Evolutionary conservation across 2,329 filamentous ascomycete species (phyloP), one percentile per base, ranked within the genome.

Genomic region (Verticillium longisporum): DNA sequence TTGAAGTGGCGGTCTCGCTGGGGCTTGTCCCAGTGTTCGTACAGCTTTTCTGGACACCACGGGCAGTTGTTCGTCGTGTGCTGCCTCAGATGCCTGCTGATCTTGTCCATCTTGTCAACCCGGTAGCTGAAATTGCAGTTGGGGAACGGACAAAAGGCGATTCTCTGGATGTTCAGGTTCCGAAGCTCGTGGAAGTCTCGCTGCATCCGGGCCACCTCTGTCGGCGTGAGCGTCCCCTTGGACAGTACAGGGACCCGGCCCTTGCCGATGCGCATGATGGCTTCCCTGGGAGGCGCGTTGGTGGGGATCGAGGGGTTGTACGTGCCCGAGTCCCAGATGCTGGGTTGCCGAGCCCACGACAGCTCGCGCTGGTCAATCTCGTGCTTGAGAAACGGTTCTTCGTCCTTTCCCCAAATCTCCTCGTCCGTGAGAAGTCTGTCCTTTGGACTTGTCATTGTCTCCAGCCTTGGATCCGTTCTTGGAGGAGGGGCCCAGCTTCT

Each of bases 151-250:
- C 78, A 82, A n/a, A 66, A 67, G 26, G 68, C 63, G 1, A 65
- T 68, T 10, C 78, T 72, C 57, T 71, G 68, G 2, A 79, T 66
- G 1, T 72, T 63, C 41, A 75, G 64, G 45, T 66, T 68, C 32
- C 76, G 74, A 56, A 76, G 66, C 45, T 66, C 64, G 56, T 73
- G 71, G 14, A 75, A 68, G 58, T 74, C 67, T 0, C 66, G 66
- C 57, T 79, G 74, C 1, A 80, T 67, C 4, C 69, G 65, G 2
- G 68, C 70, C 57, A 76, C 70, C 63, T 81, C 78, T 0, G 71
- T 75, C 0, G 74, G 72, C 0, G 78, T 81, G 60, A 79, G 66
- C 15, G 79, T 68, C 1, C 69, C 73, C 31, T 73, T 70, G 15
- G 71, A 72, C 15, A 77, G 66, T 55, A 72, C 71, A 1, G 78